Percentiles rank a stretch among this genome's conserved stretches.
Evolutionary conservation across 768 basidiomycete genomes (phyloP).

Genomic region (Paxillus involutus): DNA sequence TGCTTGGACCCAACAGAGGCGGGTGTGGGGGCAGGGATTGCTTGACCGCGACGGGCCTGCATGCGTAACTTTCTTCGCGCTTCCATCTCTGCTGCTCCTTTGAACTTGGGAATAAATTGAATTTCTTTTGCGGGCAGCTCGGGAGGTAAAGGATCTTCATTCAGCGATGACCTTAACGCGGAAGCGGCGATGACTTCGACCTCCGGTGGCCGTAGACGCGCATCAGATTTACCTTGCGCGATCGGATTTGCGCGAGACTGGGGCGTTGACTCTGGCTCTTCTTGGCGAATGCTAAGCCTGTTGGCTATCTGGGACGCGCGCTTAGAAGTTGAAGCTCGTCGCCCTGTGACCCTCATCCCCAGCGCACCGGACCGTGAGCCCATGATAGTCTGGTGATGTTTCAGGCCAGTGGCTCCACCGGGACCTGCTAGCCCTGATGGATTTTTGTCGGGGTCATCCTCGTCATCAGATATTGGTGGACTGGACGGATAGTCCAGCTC

Average conservation of each 20-base stretch:
- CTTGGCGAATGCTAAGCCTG: slow-evolving; percentile 2
- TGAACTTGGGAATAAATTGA: slow-evolving; percentile 77
- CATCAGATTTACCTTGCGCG: slow-evolving; percentile 11
- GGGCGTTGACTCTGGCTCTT: slow-evolving; percentile 9
- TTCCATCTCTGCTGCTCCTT: slow-evolving; percentile 87
- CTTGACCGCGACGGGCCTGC: slow-evolving; percentile 53
- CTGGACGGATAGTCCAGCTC: slow-evolving; percentile 73
- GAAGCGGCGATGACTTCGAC: neutral
- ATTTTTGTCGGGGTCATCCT: slow-evolving; percentile 44
- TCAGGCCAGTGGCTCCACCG: slow-evolving; percentile 58
- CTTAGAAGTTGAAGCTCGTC: slow-evolving; percentile 53
- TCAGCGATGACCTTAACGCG: slow-evolving; percentile 3
- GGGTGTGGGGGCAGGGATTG: slow-evolving; percentile 25
- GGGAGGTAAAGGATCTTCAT: slow-evolving; percentile 15
- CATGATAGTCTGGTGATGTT: slow-evolving; percentile 89
- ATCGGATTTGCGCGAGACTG: slow-evolving; percentile 12
- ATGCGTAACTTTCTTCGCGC: slow-evolving; percentile 64
- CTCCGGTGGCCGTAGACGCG: slow-evolving; percentile 6
- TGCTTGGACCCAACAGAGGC: slow-evolving; percentile 32
- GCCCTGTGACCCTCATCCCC: slow-evolving; percentile 76
- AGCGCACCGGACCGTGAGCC: slow-evolving; percentile 66
- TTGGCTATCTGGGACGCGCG: slow-evolving; percentile 36
- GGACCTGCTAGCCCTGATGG: slow-evolving; percentile 32
- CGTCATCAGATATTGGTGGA: slow-evolving; percentile 74
- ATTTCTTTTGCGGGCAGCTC: slow-evolving; percentile 48